A percentile compares a stretch with the other conserved stretches of the same genome.
phyloP scores from a whole-genome alignment of 192 early-diverging fungal species.

The Chytriomyces sp. region DNA sequence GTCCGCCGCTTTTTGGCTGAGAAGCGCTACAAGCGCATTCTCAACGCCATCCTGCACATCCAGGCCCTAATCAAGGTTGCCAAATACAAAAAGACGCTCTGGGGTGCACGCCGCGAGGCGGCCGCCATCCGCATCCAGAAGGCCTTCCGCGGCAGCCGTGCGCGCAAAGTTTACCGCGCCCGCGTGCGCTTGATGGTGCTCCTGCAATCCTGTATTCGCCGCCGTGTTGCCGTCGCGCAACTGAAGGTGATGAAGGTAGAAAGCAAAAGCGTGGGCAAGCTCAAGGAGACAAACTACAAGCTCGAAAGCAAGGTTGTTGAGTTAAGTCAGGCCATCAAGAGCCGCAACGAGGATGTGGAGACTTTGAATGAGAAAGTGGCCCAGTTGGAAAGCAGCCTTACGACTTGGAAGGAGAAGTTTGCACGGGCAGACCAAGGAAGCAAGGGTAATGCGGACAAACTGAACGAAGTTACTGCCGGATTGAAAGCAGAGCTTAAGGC shows the following conservation, averaged over 20 bases:
- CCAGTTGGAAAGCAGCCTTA: slow-evolving; percentile 66
- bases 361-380: slow-evolving; percentile 56
- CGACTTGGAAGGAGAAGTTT: slow-evolving; percentile 72
- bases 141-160: slow-evolving; percentile 65
- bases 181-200: slow-evolving; percentile 60
- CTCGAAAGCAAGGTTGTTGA: slow-evolving; percentile 96
- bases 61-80: slow-evolving; percentile 46
- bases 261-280: slow-evolving; percentile 84
- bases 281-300: slow-evolving; percentile 91
- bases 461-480: slow-evolving; percentile 59
- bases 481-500: slow-evolving; percentile 59
- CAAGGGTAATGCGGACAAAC: slow-evolving; percentile 53
- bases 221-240: slow-evolving; percentile 68
- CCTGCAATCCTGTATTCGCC: slow-evolving; percentile 83
- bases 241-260: slow-evolving; percentile 77
- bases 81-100: slow-evolving; percentile 57
- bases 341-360: slow-evolving; percentile 71
- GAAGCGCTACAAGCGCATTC: slow-evolving; percentile 38
- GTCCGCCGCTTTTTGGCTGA: slow-evolving; percentile 66
- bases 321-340: slow-evolving; percentile 77
- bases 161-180: slow-evolving; percentile 61
- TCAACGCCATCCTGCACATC: slow-evolving; percentile 41
- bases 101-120: slow-evolving; percentile 58
- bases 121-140: slow-evolving; percentile 81
- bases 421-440: slow-evolving; percentile 61